These are phyloP conservation scores for Neofusicoccum kwambonambiense DNA, from an alignment of 2,329 filamentous ascomycete genomes.

Conservation along the genomic window DNA sequence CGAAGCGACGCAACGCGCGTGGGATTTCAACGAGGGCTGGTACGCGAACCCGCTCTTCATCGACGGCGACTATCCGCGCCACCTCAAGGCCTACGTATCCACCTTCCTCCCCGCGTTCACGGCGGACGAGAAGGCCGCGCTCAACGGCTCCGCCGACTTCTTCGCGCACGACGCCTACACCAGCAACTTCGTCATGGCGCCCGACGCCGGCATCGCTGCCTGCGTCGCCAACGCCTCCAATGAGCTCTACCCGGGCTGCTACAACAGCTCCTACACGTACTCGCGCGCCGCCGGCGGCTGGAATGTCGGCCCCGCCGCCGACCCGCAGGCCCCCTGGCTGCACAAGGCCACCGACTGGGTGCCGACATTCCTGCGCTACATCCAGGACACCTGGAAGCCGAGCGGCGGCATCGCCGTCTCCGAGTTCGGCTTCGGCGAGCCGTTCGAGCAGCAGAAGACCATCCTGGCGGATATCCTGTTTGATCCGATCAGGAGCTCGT, in stretches of 20 bases:
- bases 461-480: constrained; percentile 30
- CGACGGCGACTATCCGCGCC: constrained; percentile 45
- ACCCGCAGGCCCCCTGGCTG: constrained; percentile 34
- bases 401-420: constrained; percentile 32
- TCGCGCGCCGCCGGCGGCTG: constrained; percentile 26
- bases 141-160: constrained; percentile 35
- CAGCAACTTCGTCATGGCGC: constrained; percentile 34
- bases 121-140: constrained; percentile 30
- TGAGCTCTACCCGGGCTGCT: constrained; percentile 35
- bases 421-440: constrained; percentile 41
- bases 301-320: constrained; percentile 32
- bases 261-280: constrained; percentile 34
- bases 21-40: constrained; percentile 42
- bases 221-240: constrained; percentile 36
- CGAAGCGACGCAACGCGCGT: constrained; percentile 33
- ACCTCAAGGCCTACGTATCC: constrained; percentile 37
- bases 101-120: constrained; percentile 35
- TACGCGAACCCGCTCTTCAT: constrained; percentile 45
- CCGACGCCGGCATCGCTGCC: constrained; percentile 36
- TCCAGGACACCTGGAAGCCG: constrained; percentile 33
- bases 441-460: constrained; percentile 32
- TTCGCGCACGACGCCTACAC: constrained; percentile 41
- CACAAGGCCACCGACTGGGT: constrained; percentile 37
- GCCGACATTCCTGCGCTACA: constrained; percentile 33
- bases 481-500: constrained; percentile 31